Conservation (phyloP, 2,329 filamentous ascomycete species). For the Cryphonectria naterciae region DNA sequence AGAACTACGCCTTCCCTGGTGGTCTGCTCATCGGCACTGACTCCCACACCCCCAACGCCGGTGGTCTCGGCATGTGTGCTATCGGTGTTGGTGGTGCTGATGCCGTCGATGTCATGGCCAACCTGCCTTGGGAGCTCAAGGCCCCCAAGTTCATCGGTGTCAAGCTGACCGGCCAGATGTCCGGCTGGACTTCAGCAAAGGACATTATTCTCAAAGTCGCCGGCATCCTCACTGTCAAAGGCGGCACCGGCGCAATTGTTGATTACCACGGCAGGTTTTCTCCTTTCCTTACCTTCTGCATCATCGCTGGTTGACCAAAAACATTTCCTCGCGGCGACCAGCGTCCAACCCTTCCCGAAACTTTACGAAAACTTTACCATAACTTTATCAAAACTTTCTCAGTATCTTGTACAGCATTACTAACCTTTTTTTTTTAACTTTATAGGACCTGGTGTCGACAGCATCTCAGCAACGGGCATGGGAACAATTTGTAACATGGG, state of each 20-base stretch:
- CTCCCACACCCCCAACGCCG: slow-evolving; percentile 95
- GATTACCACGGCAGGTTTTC: too few relatives aligned
- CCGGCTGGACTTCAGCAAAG: slow-evolving; percentile 92
- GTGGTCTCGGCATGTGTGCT: slow-evolving; percentile 91
- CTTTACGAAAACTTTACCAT: too few relatives aligned
- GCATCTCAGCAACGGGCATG: slow-evolving; percentile 83
- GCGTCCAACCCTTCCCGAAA: too few relatives aligned
- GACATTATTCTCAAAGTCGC: slow-evolving; percentile 98
- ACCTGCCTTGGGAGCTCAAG: slow-evolving; percentile 97
- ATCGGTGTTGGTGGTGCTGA: slow-evolving; percentile 98
- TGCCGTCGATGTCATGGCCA: slow-evolving; percentile 97
- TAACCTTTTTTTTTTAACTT: neutral
- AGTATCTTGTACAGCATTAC: neutral
- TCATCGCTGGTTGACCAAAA: too few relatives aligned
- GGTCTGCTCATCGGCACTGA: slow-evolving; percentile 97
- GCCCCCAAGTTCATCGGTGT: slow-evolving; percentile 97
- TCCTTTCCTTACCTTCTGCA: too few relatives aligned
- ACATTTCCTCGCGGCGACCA: too few relatives aligned
- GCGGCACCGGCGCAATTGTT: slow-evolving; percentile 89
- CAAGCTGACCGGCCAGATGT: slow-evolving; percentile 86
- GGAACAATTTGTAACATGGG: slow-evolving; percentile 68
- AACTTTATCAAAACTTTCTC: too few relatives aligned
- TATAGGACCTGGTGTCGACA: slow-evolving; percentile 67
- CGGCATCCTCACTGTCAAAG: slow-evolving; percentile 96
- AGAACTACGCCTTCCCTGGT: slow-evolving; percentile 99